phyloP scores from a whole-genome alignment of 116 monocot species.

The Zostera marina region DNA sequence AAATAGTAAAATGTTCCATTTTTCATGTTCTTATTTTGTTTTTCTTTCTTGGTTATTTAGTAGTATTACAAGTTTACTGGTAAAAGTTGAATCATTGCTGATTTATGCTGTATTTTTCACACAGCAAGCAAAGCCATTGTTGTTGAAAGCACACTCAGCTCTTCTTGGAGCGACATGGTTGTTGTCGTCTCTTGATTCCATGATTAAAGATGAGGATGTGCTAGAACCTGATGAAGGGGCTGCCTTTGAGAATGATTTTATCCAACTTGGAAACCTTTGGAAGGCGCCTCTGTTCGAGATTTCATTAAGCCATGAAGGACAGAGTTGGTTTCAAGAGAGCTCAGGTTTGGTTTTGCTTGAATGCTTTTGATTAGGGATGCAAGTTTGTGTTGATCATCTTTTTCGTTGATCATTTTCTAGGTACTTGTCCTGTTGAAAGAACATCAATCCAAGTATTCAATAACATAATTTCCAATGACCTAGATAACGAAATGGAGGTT shows the following conservation, averaged over 20 bases:
- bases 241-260: constrained; percentile 24
- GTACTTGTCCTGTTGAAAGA: constrained; percentile 7
- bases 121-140: constrained; percentile 55
- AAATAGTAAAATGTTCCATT: neutral
- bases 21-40: neutral
- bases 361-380: neutral
- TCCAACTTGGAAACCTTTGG: constrained; percentile 50
- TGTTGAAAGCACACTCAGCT: constrained; percentile 49
- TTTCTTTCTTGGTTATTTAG: neutral
- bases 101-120: neutral
- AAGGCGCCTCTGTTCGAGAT: constrained; percentile 70
- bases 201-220: constrained; percentile 15
- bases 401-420: constrained; percentile 13
- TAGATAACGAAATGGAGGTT: constrained; percentile 36
- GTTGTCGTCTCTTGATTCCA: constrained; percentile 25
- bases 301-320: constrained; percentile 6
- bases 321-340: neutral
- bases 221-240: neutral
- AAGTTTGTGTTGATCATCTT: neutral
- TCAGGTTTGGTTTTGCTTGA: constrained; percentile 2
- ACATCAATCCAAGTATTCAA: constrained; percentile 32
- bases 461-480: constrained; percentile 34
- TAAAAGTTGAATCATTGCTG: neutral
- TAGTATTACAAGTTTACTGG: neutral
- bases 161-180: constrained; percentile 28